Conservation (phyloP, 345 rosid genomes). For the Citropsis articulata region DNA sequence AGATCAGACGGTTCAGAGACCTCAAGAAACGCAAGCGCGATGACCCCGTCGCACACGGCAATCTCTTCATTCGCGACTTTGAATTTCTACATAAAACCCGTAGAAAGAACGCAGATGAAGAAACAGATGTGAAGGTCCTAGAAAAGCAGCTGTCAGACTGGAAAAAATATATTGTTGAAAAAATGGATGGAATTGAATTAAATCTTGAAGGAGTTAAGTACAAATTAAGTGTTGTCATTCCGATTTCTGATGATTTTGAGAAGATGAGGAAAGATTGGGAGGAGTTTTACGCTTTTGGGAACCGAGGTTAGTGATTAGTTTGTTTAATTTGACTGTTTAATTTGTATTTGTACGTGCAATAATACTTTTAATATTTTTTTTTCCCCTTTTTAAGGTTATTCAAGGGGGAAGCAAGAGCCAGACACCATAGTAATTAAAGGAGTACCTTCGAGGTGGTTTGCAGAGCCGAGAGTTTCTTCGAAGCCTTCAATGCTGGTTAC, state of each 20-base stretch:
- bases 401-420: slow-evolving; percentile 62
- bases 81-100: slow-evolving; percentile 51
- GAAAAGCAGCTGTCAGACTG: slow-evolving; percentile 84
- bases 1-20: slow-evolving; percentile 62
- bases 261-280: slow-evolving; percentile 77
- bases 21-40: slow-evolving; percentile 87
- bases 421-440: slow-evolving; percentile 76
- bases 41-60: slow-evolving; percentile 75
- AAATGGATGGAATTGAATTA: slow-evolving; percentile 85
- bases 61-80: slow-evolving; percentile 69
- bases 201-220: slow-evolving; percentile 80
- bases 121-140: slow-evolving; percentile 38
- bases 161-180: slow-evolving; percentile 60
- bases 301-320: slow-evolving; percentile 29
- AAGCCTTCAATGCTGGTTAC: slow-evolving; percentile 93
- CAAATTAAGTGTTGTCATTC: slow-evolving; percentile 49
- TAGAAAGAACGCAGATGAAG: slow-evolving; percentile 32
- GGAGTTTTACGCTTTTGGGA: slow-evolving; percentile 66
- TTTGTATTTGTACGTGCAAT: background rate
- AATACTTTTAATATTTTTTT: background rate
- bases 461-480: slow-evolving; percentile 89
- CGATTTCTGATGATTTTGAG: slow-evolving; percentile 67
- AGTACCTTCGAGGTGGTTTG: slow-evolving; percentile 91
- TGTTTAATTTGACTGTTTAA: background rate
- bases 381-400: slow-evolving; percentile 37